Conservation (phyloP, 805 yeast species). For the Torulaspora microellipsoides region DNA sequence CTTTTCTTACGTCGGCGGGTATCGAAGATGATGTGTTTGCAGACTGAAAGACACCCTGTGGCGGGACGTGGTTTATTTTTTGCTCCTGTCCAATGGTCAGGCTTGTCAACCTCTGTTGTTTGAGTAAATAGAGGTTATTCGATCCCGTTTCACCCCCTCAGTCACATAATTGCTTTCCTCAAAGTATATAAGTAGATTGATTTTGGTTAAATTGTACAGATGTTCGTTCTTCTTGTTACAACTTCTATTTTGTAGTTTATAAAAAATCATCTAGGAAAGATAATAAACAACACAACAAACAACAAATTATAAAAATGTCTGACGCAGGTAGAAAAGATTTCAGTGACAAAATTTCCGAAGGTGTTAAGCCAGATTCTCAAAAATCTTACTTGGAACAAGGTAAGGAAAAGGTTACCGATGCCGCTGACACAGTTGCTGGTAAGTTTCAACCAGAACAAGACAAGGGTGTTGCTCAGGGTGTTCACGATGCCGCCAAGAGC, state of each 20-base stretch:
- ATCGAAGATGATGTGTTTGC: too few relatives aligned
- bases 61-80: too few relatives aligned
- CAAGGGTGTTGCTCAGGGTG: conserved; percentile 67
- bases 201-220: neutral
- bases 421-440: conserved; percentile 60
- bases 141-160: too few relatives aligned
- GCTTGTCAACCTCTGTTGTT: too few relatives aligned
- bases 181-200: conserved; percentile 4
- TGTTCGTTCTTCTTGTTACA: neutral
- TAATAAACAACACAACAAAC: conserved; percentile 7
- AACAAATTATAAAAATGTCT: conserved; percentile 34
- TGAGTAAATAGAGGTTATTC: too few relatives aligned
- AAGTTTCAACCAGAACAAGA: conserved; percentile 57
- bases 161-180: neutral
- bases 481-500: conserved; percentile 54
- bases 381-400: conserved; percentile 62
- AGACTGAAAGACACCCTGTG: too few relatives aligned
- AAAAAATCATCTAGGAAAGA: neutral
- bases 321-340: conserved; percentile 72
- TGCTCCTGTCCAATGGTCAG: too few relatives aligned
- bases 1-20: too few relatives aligned
- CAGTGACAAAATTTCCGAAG: conserved; percentile 62
- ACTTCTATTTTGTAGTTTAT: neutral
- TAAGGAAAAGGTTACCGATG: conserved; percentile 64
- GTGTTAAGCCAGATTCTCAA: conserved; percentile 64